These are phyloP conservation scores for Tricladium varicosporioides DNA, from an alignment of 2,329 filamentous ascomycete species.

Conservation along the genomic window DNA sequence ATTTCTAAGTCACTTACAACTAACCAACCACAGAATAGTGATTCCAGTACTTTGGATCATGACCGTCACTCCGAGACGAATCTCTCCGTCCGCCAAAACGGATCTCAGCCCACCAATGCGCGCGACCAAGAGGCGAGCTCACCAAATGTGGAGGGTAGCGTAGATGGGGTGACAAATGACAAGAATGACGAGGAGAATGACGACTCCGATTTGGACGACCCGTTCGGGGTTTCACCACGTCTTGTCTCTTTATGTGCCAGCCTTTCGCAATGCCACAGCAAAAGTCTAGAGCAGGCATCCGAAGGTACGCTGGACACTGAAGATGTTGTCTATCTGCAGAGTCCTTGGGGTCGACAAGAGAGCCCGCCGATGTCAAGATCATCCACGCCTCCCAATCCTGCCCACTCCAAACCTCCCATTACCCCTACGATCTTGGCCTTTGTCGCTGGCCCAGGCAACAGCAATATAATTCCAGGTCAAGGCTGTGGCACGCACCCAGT, in stretches of 20 bases:
- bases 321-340: conserved; percentile 1
- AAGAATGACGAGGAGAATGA: background rate
- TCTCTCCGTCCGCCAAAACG: background rate
- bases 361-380: background rate
- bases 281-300: background rate
- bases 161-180: background rate
- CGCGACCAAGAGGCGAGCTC: background rate
- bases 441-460: background rate
- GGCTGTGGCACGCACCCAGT: background rate
- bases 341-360: conserved; percentile 1
- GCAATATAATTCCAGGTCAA: conserved; percentile 1
- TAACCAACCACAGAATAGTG: background rate
- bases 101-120: background rate
- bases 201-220: background rate
- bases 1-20: conserved; percentile 1
- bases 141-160: conserved; percentile 1
- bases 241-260: background rate
- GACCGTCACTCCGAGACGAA: background rate
- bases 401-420: background rate
- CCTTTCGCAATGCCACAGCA: background rate
- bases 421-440: background rate
- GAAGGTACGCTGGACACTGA: background rate
- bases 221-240: background rate
- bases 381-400: background rate
- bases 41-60: background rate